A percentile compares a stretch with the other conserved stretches of the same genome.
These are phyloP conservation scores for Rhodotorula sp. DNA, from an alignment of 1,284 basidiomycete genomes.

Conservation along the genomic window DNA sequence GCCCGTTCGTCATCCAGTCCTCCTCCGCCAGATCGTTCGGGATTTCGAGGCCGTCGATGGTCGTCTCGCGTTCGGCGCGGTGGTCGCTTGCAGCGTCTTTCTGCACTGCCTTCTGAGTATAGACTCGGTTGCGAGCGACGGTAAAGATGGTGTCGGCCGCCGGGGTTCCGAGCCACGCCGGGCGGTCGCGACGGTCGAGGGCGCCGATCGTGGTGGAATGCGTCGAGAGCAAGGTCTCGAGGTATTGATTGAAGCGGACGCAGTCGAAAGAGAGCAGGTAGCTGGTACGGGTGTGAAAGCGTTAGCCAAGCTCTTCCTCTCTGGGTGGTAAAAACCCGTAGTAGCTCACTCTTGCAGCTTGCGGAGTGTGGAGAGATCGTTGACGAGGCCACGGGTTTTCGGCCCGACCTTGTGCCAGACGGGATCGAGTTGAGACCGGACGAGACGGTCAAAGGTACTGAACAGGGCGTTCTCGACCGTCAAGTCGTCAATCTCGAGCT, in stretches of 20 bases:
- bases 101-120: slow-evolving; percentile 56
- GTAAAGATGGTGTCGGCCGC: slow-evolving; percentile 85
- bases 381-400: slow-evolving; percentile 86
- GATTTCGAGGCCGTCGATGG: slow-evolving; percentile 32
- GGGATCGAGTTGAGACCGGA: slow-evolving; percentile 83
- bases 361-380: slow-evolving; percentile 80
- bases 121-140: slow-evolving; percentile 76
- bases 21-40: slow-evolving; percentile 46
- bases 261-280: slow-evolving; percentile 90
- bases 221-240: slow-evolving; percentile 83
- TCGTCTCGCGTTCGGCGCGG: slow-evolving; percentile 47
- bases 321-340: too few species aligned
- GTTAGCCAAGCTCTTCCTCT: too few species aligned
- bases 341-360: slow-evolving; percentile 70
- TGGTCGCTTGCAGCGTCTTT: slow-evolving; percentile 41
- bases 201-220: slow-evolving; percentile 54
- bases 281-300: slow-evolving; percentile 51
- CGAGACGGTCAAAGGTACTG: slow-evolving; percentile 85
- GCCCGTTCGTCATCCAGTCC: slow-evolving; percentile 19
- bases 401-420: slow-evolving; percentile 96
- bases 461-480: slow-evolving; percentile 94
- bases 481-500: slow-evolving; percentile 93
- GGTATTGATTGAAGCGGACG: slow-evolving; percentile 84
- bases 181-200: slow-evolving; percentile 59
- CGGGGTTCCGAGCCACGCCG: slow-evolving; percentile 83